These are phyloP conservation scores for Picochlorum sp. DNA, from an alignment of 139 green algal genomes.

Conservation along the genomic window DNA sequence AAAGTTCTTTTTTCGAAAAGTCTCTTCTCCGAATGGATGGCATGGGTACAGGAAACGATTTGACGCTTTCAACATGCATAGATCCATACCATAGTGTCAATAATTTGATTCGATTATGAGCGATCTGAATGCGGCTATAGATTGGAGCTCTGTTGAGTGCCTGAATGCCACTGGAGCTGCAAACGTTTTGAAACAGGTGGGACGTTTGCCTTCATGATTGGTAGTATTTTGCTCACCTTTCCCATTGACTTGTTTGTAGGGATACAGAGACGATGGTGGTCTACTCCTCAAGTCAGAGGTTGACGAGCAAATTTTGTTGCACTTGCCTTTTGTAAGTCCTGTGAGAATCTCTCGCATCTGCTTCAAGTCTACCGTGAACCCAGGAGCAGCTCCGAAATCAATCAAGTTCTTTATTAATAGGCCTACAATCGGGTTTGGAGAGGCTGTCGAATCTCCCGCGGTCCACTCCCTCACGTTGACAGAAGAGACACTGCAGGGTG, in stretches of 20 bases:
- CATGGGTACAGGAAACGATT: too few species aligned
- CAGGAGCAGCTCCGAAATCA: constrained; percentile 39
- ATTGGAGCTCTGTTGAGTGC: constrained; percentile 68
- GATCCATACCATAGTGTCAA: too few species aligned
- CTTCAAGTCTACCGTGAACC: constrained; percentile 45
- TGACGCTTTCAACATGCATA: too few species aligned
- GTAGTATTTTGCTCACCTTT: neutral
- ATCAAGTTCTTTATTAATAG: constrained; percentile 53
- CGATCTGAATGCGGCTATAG: constrained; percentile 68
- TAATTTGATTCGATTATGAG: constrained; percentile 7
- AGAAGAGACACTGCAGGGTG: constrained; percentile 31
- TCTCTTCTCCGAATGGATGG: too few species aligned
- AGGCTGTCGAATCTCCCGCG: constrained; percentile 32
- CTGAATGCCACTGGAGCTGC: constrained; percentile 34
- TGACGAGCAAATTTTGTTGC: constrained; percentile 81
- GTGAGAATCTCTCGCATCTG: constrained; percentile 59
- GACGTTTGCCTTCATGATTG: neutral
- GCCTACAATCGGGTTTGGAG: constrained; percentile 36
- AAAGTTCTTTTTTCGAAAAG: too few species aligned
- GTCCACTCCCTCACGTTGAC: neutral
- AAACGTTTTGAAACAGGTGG: constrained; percentile 59
- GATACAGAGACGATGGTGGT: constrained; percentile 63
- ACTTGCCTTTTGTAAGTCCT: constrained; percentile 68
- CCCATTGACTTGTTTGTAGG: constrained; percentile 24
- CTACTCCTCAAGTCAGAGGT: constrained; percentile 70